These are phyloP conservation scores for Silene coronaria DNA, from an alignment of 179 eudicot species.

Conservation along the genomic window DNA sequence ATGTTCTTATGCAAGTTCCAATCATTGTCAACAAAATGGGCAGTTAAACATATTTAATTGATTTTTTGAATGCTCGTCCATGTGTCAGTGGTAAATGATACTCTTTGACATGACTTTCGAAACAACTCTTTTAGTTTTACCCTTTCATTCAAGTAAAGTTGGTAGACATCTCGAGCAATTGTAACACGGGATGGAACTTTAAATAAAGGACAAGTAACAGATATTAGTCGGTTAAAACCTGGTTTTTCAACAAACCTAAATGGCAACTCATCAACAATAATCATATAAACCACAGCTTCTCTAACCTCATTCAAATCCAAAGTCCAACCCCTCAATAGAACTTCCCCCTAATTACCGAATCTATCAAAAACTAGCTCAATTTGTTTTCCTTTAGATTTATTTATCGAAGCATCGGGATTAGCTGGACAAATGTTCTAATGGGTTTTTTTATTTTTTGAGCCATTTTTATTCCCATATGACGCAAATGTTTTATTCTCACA, in stretches of 20 bases:
- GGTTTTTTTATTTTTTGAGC: neutral
- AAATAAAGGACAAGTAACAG: neutral
- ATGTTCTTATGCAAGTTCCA: neutral
- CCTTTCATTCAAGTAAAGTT: neutral
- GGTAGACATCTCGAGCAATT: neutral
- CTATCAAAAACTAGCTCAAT: neutral
- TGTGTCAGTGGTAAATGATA: neutral
- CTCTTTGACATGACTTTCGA: neutral
- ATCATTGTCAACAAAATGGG: neutral
- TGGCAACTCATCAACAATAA: neutral
- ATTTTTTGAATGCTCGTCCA: no score
- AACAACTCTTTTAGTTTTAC: neutral
- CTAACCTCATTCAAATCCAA: neutral
- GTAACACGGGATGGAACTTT: neutral
- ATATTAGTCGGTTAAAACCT: neutral
- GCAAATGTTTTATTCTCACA: neutral
- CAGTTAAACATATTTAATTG: neutral
- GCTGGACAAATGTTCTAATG: neutral
- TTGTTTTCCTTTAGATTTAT: neutral
- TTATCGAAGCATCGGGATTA: neutral
- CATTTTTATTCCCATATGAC: neutral
- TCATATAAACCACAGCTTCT: neutral
- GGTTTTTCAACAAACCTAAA: neutral
- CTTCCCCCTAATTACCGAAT: neutral
- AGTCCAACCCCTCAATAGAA: neutral